These are phyloP conservation scores for Cyclocybe cylindracea DNA, from an alignment of 768 basidiomycete species.

Conservation along the genomic window DNA sequence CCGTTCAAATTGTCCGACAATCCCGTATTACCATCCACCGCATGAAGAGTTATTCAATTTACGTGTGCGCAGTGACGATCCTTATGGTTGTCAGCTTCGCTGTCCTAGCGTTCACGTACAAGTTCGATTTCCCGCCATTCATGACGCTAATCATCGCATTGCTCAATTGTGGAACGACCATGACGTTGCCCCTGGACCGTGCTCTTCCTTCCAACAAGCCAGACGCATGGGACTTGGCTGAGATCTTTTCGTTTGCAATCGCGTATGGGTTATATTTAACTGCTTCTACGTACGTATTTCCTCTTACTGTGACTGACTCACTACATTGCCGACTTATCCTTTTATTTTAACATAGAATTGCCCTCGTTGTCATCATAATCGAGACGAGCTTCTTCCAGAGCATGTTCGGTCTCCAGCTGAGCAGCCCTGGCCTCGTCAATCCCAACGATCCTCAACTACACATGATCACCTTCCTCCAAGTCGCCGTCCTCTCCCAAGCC, in stretches of 20 bases:
- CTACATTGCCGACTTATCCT: constrained; percentile 6
- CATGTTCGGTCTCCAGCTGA: constrained; percentile 75
- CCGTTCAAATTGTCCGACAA: constrained; percentile 97
- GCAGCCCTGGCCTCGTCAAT: constrained; percentile 26
- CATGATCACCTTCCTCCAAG: constrained; percentile 92
- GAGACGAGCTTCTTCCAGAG: constrained; percentile 91
- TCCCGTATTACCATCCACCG: constrained; percentile 99
- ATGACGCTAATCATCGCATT: constrained; percentile 99
- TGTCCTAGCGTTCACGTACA: constrained; percentile 93
- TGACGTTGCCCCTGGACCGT: constrained; percentile 96
- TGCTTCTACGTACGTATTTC: constrained; percentile 74
- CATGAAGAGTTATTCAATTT: constrained; percentile 99
- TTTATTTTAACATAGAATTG: constrained; percentile 47
- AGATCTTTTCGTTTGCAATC: constrained; percentile 94
- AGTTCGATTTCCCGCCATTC: constrained; percentile 99
- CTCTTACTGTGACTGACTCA: not conserved
- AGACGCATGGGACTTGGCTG: constrained; percentile 93
- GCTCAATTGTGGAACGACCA: constrained; percentile 97
- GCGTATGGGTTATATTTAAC: constrained; percentile 96
- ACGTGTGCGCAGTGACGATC: constrained; percentile 93
- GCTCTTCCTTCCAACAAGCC: constrained; percentile 94
- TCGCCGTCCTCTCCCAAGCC: constrained; percentile 98
- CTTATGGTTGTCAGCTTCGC: constrained; percentile 99
- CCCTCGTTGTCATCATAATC: constrained; percentile 80
- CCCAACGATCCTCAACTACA: constrained; percentile 76